These are phyloP conservation scores for Tuber magnatum DNA, from an alignment of 495 filamentous ascomycete genomes.

Conservation along the genomic window DNA sequence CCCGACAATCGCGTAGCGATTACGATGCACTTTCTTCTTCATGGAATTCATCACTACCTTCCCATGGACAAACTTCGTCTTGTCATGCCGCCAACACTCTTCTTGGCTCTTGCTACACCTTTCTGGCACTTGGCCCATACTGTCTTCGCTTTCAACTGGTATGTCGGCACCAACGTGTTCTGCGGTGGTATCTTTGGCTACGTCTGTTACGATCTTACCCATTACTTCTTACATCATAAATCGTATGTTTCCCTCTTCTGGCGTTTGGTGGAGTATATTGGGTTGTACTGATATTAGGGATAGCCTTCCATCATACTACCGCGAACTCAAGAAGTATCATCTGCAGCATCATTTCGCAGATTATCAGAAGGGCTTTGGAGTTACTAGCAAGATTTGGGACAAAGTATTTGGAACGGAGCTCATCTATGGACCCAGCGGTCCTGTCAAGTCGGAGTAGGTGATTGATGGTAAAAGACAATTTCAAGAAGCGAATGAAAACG, in stretches of 20 bases:
- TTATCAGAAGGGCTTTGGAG: conserved; percentile 95
- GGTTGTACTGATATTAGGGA: not conserved
- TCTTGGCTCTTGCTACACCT: conserved; percentile 72
- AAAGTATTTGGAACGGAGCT: conserved; percentile 82
- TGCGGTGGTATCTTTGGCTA: conserved; percentile 94
- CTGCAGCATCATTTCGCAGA: conserved; percentile 95
- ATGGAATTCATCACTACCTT: conserved; percentile 96
- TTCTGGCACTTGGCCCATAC: conserved; percentile 90
- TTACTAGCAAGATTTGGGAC: conserved; percentile 98
- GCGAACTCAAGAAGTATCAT: conserved; percentile 89
- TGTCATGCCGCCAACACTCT: conserved; percentile 93
- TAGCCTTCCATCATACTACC: conserved; percentile 76
- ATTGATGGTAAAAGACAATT: not conserved
- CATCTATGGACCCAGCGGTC: conserved; percentile 42
- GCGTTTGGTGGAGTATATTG: not conserved
- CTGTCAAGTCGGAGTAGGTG: conserved; percentile 53
- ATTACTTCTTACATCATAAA: conserved; percentile 98
- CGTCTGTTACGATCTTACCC: conserved; percentile 90
- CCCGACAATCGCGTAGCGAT: conserved; percentile 87
- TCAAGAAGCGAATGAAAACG: not conserved
- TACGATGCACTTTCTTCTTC: conserved; percentile 85
- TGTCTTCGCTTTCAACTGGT: conserved; percentile 80
- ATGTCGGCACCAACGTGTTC: conserved; percentile 65
- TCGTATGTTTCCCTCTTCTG: conserved; percentile 51
- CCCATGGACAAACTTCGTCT: conserved; percentile 96